Conservation (phyloP, 2,329 filamentous ascomycete genomes). For the Scolecobasidium constrictum region DNA sequence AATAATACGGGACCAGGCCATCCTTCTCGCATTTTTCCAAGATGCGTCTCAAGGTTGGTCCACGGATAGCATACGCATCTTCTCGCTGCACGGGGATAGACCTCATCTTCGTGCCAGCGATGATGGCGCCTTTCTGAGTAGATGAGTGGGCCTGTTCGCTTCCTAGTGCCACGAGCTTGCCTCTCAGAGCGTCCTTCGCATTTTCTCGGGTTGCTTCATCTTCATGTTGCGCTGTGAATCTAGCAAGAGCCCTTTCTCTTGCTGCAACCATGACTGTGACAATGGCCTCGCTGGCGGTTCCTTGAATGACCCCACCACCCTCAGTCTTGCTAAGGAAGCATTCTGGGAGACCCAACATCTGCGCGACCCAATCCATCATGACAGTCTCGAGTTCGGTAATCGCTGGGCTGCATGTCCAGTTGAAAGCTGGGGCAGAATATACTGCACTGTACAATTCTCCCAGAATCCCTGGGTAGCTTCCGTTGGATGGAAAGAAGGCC, state of each 20-base stretch:
- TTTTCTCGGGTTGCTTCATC: slow-evolving; percentile 55
- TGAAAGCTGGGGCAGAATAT: slow-evolving; percentile 86
- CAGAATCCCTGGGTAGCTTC: slow-evolving; percentile 74
- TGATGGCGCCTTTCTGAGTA: slow-evolving; percentile 76
- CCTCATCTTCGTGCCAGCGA: slow-evolving; percentile 74
- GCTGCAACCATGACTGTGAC: slow-evolving; percentile 82
- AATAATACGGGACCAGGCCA: slow-evolving; percentile 74
- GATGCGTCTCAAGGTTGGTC: slow-evolving; percentile 45
- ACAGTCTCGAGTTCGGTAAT: slow-evolving; percentile 91
- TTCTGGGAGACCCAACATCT: slow-evolving; percentile 60
- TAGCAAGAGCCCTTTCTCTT: slow-evolving; percentile 47
- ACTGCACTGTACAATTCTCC: slow-evolving; percentile 87
- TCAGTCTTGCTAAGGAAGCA: slow-evolving; percentile 63
- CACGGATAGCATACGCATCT: slow-evolving; percentile 62
- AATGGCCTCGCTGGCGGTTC: slow-evolving; percentile 78
- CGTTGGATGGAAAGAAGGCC: slow-evolving; percentile 83
- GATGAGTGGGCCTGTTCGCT: slow-evolving; percentile 72
- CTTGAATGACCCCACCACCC: slow-evolving; percentile 90
- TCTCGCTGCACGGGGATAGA: slow-evolving; percentile 52
- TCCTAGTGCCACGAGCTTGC: slow-evolving; percentile 67
- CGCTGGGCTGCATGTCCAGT: slow-evolving; percentile 90
- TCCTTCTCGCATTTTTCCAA: slow-evolving; percentile 55
- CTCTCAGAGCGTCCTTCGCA: slow-evolving; percentile 53
- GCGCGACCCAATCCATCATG: slow-evolving; percentile 82
- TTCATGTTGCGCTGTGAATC: not conserved